A percentile compares a stretch with the other conserved stretches of the same genome.
Conservation (phyloP, 2,329 filamentous ascomycete genomes). For the Pseudocercospora vitis region DNA sequence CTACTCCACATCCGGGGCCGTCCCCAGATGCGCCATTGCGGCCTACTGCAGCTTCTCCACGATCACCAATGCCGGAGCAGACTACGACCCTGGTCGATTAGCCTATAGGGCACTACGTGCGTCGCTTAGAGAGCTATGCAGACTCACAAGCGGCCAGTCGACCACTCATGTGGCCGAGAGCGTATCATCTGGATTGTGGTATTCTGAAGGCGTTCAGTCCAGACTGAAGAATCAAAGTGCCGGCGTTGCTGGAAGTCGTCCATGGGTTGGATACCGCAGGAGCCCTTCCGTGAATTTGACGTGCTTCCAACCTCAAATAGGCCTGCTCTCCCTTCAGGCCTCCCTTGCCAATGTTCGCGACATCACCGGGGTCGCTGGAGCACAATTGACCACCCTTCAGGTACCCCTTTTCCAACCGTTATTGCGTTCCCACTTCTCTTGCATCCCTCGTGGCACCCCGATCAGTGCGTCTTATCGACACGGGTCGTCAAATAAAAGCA, state of each 20-base stretch:
- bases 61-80: constrained; percentile 1
- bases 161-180: not conserved
- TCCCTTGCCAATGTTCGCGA: constrained; percentile 1
- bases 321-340: not conserved
- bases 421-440: constrained; percentile 7
- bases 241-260: not conserved
- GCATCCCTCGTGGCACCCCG: constrained; percentile 10
- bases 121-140: not conserved
- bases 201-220: not conserved
- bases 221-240: not conserved
- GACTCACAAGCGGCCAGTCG: not conserved
- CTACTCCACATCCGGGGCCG: constrained; percentile 4
- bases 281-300: constrained; percentile 8
- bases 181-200: not conserved
- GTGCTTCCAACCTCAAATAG: not conserved
- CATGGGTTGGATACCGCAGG: not conserved
- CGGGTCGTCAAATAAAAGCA: constrained; percentile 9
- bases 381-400: constrained; percentile 8
- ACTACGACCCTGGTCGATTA: constrained; percentile 8
- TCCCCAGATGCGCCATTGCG: not conserved
- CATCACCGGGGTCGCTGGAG: constrained; percentile 10
- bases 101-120: not conserved
- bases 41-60: constrained; percentile 6
- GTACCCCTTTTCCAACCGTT: constrained; percentile 9
- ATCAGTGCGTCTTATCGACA: constrained; percentile 7